Evolutionary conservation across 768 basidiomycete genomes (phyloP), one percentile per base, ranked within the genome.

Genomic region (Boletus tylopilopsis): DNA sequence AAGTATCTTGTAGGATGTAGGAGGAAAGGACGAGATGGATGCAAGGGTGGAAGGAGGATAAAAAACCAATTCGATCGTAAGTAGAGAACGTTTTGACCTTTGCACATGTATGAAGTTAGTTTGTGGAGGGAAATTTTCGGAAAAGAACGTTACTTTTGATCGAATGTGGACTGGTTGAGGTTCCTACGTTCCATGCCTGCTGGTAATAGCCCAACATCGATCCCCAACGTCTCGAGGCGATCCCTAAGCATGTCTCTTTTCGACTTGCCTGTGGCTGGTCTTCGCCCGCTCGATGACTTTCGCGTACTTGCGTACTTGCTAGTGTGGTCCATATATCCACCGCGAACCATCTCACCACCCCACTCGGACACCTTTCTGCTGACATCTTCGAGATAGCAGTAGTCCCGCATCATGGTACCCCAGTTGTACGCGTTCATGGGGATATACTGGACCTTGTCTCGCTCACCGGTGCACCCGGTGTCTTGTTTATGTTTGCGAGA

Each of bases 351-450:
- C 60, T 90, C 80, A 58, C 71, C 66, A 0, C 86, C 90, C 84
- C 86, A 89, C 12, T 79, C 81, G 19, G 75, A 73, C n/a, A 87
- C 83, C 57, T 78, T 83, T 55, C 93, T 70, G 19, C 87, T 82
- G 25, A 92, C 68, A 16, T 91, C 88, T 69, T 96, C 94, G 56
- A 96, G 73, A 64, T 84, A 94, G 35, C 76, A 74, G 65, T 93
- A 96, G 69, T 96, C 94, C 58, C 85, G 79, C 84, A 92, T 87
- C 84, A 95, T 85, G 23, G 79, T 77, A 9, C 90, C 90, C 80
- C 88, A 91, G 5, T 81, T 79, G 61, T 92, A 95, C 57, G 81
- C 63, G 58, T 90, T 92, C 82, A 94, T 85, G 12, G 87, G 80
- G 15, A 93, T 81, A 63, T 84, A 90, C 3, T 76, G 77, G 0